phyloP scores from a whole-genome alignment of 768 basidiomycete genomes.

The Tephrocybe sp. region DNA sequence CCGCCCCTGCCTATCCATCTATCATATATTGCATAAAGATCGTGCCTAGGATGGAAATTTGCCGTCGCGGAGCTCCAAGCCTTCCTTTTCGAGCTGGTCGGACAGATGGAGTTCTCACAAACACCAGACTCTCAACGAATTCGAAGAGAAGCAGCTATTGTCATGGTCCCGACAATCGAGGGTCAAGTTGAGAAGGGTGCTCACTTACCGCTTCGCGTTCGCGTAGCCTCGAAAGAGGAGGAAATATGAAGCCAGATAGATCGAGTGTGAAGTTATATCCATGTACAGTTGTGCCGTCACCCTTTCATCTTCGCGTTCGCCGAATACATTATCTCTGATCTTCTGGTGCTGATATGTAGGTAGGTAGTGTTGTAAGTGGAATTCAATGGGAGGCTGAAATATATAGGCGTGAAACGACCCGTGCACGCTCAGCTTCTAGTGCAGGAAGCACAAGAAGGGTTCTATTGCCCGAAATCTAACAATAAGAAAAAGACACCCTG shows the following conservation, averaged over 20 bases:
- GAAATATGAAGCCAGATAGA: too few relatives aligned
- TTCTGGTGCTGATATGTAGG: too few relatives aligned
- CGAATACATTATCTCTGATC: too few relatives aligned
- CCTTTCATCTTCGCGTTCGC: too few relatives aligned
- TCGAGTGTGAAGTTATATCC: too few relatives aligned
- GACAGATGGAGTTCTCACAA: constrained; percentile 52
- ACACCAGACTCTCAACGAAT: constrained; percentile 34
- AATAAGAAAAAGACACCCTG: neutral
- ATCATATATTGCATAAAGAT: constrained; percentile 15
- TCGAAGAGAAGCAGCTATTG: constrained; percentile 37
- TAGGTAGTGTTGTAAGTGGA: too few relatives aligned
- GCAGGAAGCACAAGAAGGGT: neutral
- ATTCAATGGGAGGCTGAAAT: too few relatives aligned
- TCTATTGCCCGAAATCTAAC: neutral
- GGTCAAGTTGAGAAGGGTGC: constrained; percentile 41
- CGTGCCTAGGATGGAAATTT: constrained; percentile 40
- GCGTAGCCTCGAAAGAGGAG: constrained; percentile 29
- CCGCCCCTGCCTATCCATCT: too few relatives aligned
- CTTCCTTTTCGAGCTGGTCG: constrained; percentile 56
- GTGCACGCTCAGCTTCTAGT: constrained; percentile 1
- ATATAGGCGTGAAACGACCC: too few relatives aligned
- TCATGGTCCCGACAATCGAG: constrained; percentile 44
- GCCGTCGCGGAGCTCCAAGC: constrained; percentile 54
- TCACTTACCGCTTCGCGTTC: constrained; percentile 40
- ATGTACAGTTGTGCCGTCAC: too few relatives aligned